Conservation (phyloP, 371 early-diverging fungal species). For the Massospora cicadina region DNA sequence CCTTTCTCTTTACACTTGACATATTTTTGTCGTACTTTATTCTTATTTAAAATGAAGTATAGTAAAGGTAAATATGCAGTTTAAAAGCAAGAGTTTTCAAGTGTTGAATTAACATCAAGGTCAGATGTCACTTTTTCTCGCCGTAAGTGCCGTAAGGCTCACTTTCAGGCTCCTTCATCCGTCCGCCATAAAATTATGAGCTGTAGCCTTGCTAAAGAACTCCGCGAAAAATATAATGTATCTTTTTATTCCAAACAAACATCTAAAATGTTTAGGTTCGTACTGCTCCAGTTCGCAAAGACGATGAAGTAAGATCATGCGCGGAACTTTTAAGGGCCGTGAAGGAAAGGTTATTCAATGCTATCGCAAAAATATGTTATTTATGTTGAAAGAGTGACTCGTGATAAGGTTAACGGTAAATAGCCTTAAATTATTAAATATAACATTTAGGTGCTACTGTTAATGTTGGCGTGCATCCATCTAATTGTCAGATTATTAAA, state of each 20-base stretch:
- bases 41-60: neutral
- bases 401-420: constrained; percentile 91
- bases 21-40: neutral
- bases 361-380: constrained; percentile 98
- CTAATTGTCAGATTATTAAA: constrained; percentile 92
- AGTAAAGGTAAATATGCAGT: neutral
- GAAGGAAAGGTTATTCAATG: constrained; percentile 91
- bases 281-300: constrained; percentile 90
- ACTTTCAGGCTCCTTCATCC: constrained; percentile 93
- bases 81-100: neutral
- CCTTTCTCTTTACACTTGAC: neutral
- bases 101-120: no score
- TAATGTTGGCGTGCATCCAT: constrained; percentile 89
- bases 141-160: constrained; percentile 94
- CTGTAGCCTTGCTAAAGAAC: constrained; percentile 91
- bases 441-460: constrained; percentile 41
- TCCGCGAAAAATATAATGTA: constrained; percentile 89
- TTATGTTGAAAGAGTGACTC: constrained; percentile 89
- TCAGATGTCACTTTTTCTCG: constrained; percentile 84
- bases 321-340: constrained; percentile 91
- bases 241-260: constrained; percentile 11
- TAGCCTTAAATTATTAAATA: constrained; percentile 4
- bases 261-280: constrained; percentile 32
- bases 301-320: constrained; percentile 93
- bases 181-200: constrained; percentile 92